Evolutionary conservation across 2,329 filamentous ascomycete genomes (phyloP), one percentile per base, ranked within the genome.

Genomic region (Gaeumannomyces sp.): DNA sequence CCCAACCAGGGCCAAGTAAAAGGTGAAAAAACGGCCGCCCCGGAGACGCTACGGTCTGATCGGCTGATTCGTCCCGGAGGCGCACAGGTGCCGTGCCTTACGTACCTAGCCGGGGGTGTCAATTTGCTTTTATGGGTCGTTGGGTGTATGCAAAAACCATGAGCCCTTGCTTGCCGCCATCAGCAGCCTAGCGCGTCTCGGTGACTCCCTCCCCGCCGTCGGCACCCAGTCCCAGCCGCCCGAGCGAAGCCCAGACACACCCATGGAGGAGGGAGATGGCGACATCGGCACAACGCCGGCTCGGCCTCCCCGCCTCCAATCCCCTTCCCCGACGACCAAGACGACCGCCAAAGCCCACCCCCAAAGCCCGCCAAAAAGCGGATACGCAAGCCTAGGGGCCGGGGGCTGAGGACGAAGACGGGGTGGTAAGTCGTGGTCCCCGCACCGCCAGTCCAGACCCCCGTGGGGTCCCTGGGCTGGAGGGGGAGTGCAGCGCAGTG

Each of bases 321-420:
- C 45, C n/a, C 45, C 22, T 53, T 53, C 2, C 45, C 45, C 45
- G 45, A 53, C 45, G 45, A 53, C 45, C 45, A 53, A 11, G 45
- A 53, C 45, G 45, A 53, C 45, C 45, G 22, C 45, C 45, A 53
- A 11, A 53, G 45, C 33, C 59, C 59, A 53, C 35, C 61, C 22
- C 35, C 35, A 27, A 62, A 62, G 25, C 38, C 22, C 28, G 28
- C 45, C 27, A 62, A 62, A 38, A 62, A 62, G 61, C 61, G 61
- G 27, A 62, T 62, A 14, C 61, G 61, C 60, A 79, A 78, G 67
- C 76, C 77, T 62, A 74, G 79, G 62, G 77, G 78, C 56, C 73
- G 74, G 65, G 79, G 78, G 14, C 69, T 81, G 65, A 74, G 79
- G 50, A 79, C 77, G 56, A 78, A 75, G 53, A 80, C 78, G 63